Evolutionary conservation across 495 filamentous ascomycete genomes (phyloP).

Genomic region (Hyaloscypha variabilis): DNA sequence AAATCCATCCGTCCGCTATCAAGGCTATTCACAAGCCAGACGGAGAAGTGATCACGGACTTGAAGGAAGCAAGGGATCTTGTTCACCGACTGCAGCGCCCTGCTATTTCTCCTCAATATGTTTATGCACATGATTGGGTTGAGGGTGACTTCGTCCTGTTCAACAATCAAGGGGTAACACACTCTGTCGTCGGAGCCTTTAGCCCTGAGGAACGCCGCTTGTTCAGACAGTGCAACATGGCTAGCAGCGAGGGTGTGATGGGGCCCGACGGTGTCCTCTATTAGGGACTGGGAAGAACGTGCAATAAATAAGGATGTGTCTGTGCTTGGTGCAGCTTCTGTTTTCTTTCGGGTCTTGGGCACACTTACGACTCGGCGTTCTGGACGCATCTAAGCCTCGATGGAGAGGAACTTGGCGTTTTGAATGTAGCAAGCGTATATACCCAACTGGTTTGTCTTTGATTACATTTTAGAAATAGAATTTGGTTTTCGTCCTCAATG

Average conservation of each 20-base stretch:
- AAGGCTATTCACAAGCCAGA: conserved; percentile 63
- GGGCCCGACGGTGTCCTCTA: conserved; percentile 41
- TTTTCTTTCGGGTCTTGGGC: conserved; percentile 15
- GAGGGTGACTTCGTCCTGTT: conserved; percentile 75
- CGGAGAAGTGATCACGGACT: conserved; percentile 65
- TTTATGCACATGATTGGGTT: conserved; percentile 76
- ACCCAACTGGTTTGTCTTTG: conserved; percentile 30
- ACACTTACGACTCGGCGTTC: conserved; percentile 34
- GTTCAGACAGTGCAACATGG: conserved; percentile 77
- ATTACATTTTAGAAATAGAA: conserved; percentile 15
- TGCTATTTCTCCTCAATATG: conserved; percentile 64
- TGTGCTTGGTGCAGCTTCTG: conserved; percentile 8
- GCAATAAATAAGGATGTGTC: not conserved
- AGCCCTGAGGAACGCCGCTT: conserved; percentile 68
- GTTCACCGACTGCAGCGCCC: conserved; percentile 71
- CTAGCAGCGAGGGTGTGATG: conserved; percentile 55
- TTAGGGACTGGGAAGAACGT: conserved; percentile 11
- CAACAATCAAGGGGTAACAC: conserved; percentile 71
- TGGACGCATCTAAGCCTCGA: conserved; percentile 31
- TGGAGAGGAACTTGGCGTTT: conserved; percentile 34
- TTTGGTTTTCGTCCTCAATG: not conserved
- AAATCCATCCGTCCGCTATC: conserved; percentile 70
- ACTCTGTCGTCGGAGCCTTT: conserved; percentile 75
- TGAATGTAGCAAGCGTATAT: conserved; percentile 36
- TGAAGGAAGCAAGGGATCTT: conserved; percentile 65